Evolutionary conservation across 2,329 filamentous ascomycete genomes (phyloP).

Genomic region (Ophiostoma fasciatum): DNA sequence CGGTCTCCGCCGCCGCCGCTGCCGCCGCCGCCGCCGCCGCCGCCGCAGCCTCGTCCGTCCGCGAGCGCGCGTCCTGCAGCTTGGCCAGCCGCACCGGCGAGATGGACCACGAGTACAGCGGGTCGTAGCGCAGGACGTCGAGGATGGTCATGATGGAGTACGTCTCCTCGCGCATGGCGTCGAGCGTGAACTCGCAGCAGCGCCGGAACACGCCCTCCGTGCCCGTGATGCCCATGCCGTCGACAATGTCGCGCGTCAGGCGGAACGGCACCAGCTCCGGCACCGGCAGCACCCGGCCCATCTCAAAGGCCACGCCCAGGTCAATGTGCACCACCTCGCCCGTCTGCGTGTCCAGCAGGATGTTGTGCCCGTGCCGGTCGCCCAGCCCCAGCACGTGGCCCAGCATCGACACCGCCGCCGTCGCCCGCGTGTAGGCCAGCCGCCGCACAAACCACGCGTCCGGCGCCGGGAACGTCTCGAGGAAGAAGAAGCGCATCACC

Average conservation of each 20-base stretch:
- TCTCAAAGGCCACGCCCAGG: constrained; percentile 91
- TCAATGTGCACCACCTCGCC: constrained; percentile 97
- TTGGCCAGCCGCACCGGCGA: constrained; percentile 53
- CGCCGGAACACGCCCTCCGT: constrained; percentile 93
- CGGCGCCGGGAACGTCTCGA: constrained; percentile 83
- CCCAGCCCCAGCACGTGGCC: constrained; percentile 87
- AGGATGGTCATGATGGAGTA: constrained; percentile 98
- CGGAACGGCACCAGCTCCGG: constrained; percentile 95
- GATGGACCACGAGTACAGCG: constrained; percentile 88
- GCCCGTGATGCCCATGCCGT: constrained; percentile 90
- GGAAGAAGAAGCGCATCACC: constrained; percentile 93
- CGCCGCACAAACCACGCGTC: constrained; percentile 91
- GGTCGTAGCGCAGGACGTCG: constrained; percentile 95
- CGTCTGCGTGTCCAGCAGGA: constrained; percentile 74
- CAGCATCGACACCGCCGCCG: constrained; percentile 87
- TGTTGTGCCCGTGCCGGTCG: constrained; percentile 93
- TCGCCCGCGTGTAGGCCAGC: constrained; percentile 82
- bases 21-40: constrained; percentile 8
- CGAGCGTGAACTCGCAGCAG: constrained; percentile 96
- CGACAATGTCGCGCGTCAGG: constrained; percentile 83
- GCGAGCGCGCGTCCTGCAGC: constrained; percentile 41
- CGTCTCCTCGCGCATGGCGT: constrained; percentile 84
- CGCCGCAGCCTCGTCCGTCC: constrained; percentile 24
- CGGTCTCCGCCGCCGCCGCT: constrained; percentile 21
- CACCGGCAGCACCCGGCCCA: constrained; percentile 84